Evolutionary conservation across 176 grass and related monocot species (phyloP).

Genomic region (Puccinellia tenuiflora): DNA sequence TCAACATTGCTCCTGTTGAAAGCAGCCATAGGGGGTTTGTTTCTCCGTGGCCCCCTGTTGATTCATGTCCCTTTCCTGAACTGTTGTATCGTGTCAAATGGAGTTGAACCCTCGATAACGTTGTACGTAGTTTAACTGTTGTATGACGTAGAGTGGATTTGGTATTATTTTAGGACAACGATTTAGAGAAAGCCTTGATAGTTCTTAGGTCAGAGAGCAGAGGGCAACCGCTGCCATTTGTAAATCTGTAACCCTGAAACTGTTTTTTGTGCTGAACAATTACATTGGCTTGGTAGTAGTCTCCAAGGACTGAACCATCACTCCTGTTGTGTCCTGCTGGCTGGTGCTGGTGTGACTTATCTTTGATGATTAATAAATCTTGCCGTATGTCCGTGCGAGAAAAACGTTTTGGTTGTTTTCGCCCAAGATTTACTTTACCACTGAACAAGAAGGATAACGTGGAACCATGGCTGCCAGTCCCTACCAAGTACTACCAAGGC

Average conservation of each 20-base stretch:
- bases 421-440: neutral
- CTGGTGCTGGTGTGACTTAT: neutral
- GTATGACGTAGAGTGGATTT: slow-evolving; percentile 8
- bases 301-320: neutral
- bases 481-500: no score
- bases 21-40: neutral
- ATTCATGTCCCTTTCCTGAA: slow-evolving; percentile 14
- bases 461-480: no score
- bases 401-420: neutral
- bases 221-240: slow-evolving; percentile 11
- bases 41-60: neutral
- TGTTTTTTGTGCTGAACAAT: slow-evolving; percentile 6
- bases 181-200: slow-evolving; percentile 14
- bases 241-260: slow-evolving; percentile 25
- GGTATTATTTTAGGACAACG: slow-evolving; percentile 14
- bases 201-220: slow-evolving; percentile 15
- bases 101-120: neutral
- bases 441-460: neutral
- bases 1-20: neutral
- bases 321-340: neutral
- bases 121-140: neutral
- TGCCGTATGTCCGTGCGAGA: neutral
- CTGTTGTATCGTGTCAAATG: slow-evolving; percentile 19
- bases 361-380: neutral
- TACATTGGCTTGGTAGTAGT: neutral